Evolutionary conservation across 371 early-diverging fungal genomes (phyloP), one percentile per base, ranked within the genome.

Genomic region (Nematocida displodere): DNA sequence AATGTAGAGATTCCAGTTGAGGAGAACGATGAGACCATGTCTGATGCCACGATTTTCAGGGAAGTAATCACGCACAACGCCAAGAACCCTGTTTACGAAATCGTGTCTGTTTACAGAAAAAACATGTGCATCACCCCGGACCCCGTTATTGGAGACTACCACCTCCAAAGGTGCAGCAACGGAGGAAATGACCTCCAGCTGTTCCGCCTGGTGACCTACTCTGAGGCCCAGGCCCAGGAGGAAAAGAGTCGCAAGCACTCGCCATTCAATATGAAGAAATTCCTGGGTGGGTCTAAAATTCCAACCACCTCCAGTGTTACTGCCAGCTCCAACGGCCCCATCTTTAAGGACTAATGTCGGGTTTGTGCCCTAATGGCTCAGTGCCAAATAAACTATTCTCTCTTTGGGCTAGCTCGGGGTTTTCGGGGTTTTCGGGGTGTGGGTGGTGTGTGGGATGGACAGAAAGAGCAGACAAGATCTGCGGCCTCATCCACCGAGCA

Each of bases 101-200:
- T 71, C 17, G 31, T 22, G n/a, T 71, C 75, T 13, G 33, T 28
- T 7, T n/a, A 2, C 15, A 59, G 62, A 29, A n/a, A n/a, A n/a
- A 20, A 59, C 7, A 42, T 49, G 28, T 71, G 75, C 34, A 13
- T 71, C 34, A 36, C 62, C 11, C 11, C 61, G n/a, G 75, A 71
- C 28, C 13, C 47, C 39, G 22, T 4, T n/a, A 22, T 56, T 42
- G 24, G 11, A 0, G 59, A 71, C 50, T 49, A 67, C 40, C 42
- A 0, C 8, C 28, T 71, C 40, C 8, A 37, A 15, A 29, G 13
- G 47, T 71, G 75, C 62, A 11, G 37, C 11, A 37, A 42, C 7
- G 75, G 75, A 42, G 24, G 47, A 55, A 67, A 67, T 31, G 75
- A 71, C 26, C 46, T 42, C 37, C 61, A 59, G 24, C 47, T 34